These are phyloP conservation scores for Colletotrichum tanaceti DNA, from an alignment of 2,329 filamentous ascomycete species.

Conservation along the genomic window DNA sequence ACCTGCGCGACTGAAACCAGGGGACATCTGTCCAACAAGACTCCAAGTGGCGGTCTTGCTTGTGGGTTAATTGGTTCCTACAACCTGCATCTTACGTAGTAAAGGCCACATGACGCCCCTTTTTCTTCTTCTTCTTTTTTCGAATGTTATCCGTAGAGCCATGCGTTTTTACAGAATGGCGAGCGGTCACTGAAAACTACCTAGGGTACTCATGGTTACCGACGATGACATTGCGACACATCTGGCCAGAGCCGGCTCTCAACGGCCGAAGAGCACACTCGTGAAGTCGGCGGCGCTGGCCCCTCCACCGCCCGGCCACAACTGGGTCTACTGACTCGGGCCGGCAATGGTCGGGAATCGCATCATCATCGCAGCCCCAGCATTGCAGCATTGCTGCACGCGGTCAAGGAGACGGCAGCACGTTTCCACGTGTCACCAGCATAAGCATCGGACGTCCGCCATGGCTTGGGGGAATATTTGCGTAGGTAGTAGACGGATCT, in stretches of 20 bases:
- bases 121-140: too few species aligned
- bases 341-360: constrained; percentile 31
- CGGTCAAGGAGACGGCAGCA: constrained; percentile 10
- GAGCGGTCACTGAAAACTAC: neutral
- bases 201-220: neutral
- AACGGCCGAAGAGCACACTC: neutral
- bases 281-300: constrained; percentile 17
- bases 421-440: constrained; percentile 13
- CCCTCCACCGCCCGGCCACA: neutral
- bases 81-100: neutral
- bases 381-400: constrained; percentile 12
- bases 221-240: neutral
- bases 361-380: constrained; percentile 4
- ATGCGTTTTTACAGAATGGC: neutral
- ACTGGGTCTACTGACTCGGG: constrained; percentile 23
- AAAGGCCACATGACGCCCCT: neutral
- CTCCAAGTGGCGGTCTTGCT: neutral
- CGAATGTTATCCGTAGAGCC: neutral
- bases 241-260: constrained; percentile 1
- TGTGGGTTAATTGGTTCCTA: neutral
- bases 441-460: neutral
- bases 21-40: neutral
- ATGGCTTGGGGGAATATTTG: too few species aligned
- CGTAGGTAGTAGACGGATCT: too few species aligned
- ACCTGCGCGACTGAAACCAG: constrained; percentile 30